Evolutionary conservation across 345 rosid genomes (phyloP).

Genomic region (Gynandropsis gynandra): DNA sequence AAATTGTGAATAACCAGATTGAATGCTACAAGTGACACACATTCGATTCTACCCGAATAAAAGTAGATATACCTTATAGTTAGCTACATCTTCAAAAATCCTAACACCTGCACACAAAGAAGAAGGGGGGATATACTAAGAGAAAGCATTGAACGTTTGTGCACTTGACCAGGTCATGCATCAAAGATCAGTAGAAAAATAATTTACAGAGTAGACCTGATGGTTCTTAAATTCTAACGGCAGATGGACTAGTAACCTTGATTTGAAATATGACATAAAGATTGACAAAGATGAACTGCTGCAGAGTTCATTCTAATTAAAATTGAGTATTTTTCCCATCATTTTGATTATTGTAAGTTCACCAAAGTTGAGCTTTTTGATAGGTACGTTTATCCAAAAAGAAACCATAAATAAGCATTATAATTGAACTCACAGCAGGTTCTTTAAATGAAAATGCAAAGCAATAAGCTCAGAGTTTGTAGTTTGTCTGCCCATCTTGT

Average conservation of each 20-base stretch:
- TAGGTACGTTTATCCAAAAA: constrained; percentile 5
- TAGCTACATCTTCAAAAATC: constrained; percentile 82
- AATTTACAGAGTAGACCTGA: constrained; percentile 4
- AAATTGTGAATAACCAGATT: too few relatives aligned
- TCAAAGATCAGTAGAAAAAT: constrained; percentile 14
- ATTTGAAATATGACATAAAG: neutral
- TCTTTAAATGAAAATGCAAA: neutral
- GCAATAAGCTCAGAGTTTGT: too few relatives aligned
- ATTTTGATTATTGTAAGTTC: constrained; percentile 13
- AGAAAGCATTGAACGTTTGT: constrained; percentile 1
- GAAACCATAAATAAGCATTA: constrained; percentile 5
- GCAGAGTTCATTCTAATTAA: neutral
- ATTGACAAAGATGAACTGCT: constrained; percentile 7
- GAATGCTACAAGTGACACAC: neutral
- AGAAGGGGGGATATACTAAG: constrained; percentile 7
- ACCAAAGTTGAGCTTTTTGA: constrained; percentile 1
- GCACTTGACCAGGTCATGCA: neutral
- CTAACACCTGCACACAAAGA: constrained; percentile 67
- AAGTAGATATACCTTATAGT: constrained; percentile 55
- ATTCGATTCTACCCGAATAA: neutral
- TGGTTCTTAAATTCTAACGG: neutral
- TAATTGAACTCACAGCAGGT: constrained; percentile 8
- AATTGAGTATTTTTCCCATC: constrained; percentile 4
- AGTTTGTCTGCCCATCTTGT: constrained; percentile 6
- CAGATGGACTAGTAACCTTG: constrained; percentile 3